Percentiles rank a stretch among this genome's conserved stretches.
phyloP scores from a whole-genome alignment of 176 grass and related monocot species.

The Chloris gayana region DNA sequence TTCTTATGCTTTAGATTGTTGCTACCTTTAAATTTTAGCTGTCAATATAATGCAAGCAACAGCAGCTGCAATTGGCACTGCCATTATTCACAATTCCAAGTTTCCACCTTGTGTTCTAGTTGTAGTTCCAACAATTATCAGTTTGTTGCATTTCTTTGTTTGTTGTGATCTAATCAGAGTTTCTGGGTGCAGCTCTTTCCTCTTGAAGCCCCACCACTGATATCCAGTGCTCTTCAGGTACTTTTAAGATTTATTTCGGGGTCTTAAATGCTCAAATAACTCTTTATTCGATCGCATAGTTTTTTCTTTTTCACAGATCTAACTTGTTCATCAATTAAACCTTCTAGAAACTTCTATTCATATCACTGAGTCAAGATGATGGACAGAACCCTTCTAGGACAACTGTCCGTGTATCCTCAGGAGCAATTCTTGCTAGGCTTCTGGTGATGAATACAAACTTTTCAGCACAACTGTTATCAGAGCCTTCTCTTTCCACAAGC shows the following conservation, averaged over 20 bases:
- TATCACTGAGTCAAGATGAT: conserved; percentile 87
- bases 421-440: conserved; percentile 89
- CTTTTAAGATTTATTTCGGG: conserved; percentile 20
- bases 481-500: conserved; percentile 58
- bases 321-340: conserved; percentile 33
- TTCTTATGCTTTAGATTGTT: no score
- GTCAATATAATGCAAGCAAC: no score
- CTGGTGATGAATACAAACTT: conserved; percentile 97
- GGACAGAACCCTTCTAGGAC: conserved; percentile 83
- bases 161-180: conserved; percentile 40
- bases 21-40: no score
- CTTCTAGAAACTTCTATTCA: conserved; percentile 87
- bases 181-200: conserved; percentile 86
- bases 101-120: no score
- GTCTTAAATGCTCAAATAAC: conserved; percentile 25
- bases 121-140: no score
- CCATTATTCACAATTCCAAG: no score
- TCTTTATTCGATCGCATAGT: conserved; percentile 8
- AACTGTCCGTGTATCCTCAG: conserved; percentile 72
- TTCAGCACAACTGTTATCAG: conserved; percentile 83
- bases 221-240: conserved; percentile 88
- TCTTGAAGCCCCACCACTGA: conserved; percentile 74
- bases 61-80: no score
- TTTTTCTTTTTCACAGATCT: conserved; percentile 30
- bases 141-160: conserved; percentile 8